Evolutionary conservation across 345 rosid species (phyloP).

Genomic region (Turnera subulata): DNA sequence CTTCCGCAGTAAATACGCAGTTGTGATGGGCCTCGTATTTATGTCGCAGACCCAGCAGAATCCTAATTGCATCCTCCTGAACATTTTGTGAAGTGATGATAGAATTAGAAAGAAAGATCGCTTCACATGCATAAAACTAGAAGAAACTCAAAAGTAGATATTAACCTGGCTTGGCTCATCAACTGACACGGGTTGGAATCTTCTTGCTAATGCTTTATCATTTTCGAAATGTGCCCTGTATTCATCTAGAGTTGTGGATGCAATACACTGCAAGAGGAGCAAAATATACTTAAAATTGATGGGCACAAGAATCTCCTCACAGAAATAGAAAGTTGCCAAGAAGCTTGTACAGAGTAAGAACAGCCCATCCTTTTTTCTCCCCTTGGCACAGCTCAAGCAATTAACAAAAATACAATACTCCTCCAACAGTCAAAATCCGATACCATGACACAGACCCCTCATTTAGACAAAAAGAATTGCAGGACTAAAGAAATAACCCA

Average conservation of each 20-base stretch:
- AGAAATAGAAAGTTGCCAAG: too few relatives aligned
- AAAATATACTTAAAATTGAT: background rate
- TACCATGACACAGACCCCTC: too few relatives aligned
- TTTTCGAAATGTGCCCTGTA: constrained; percentile 77
- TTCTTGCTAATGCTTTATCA: constrained; percentile 93
- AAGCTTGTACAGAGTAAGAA: too few relatives aligned
- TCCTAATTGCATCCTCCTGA: constrained; percentile 88
- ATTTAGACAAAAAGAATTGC: too few relatives aligned
- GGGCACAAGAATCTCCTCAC: too few relatives aligned
- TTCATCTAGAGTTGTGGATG: constrained; percentile 90
- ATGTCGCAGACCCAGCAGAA: constrained; percentile 79
- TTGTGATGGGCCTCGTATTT: constrained; percentile 92
- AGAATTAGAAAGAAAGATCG: constrained; percentile 17
- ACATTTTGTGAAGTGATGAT: constrained; percentile 13
- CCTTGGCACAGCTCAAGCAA: too few relatives aligned
- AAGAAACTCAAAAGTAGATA: constrained; percentile 13
- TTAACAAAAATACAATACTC: too few relatives aligned
- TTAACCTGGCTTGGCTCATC: constrained; percentile 89
- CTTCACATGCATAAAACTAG: constrained; percentile 1
- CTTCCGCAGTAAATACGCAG: constrained; percentile 75
- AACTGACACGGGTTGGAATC: constrained; percentile 90
- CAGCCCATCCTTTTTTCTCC: too few relatives aligned
- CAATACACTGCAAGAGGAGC: constrained; percentile 73
- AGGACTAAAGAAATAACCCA: too few relatives aligned
- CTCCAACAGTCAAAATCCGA: too few relatives aligned